Base-by-base conservation (phyloP, 2,329 filamentous ascomycete species). In the Penicillium sp. region DNA sequence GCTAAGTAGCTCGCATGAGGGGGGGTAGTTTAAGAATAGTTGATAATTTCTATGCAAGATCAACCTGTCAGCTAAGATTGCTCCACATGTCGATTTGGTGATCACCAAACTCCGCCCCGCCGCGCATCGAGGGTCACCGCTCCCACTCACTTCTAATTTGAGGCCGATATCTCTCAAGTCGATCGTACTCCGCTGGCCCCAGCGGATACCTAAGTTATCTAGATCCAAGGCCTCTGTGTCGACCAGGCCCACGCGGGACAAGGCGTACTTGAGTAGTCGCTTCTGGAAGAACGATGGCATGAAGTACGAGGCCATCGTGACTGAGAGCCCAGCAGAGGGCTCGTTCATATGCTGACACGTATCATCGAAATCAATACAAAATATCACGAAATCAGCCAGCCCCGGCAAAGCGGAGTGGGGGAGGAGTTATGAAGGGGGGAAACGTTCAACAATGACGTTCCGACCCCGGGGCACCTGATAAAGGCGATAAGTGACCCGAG, bases 101-200 rank as follows among this genome's bases (percentile, higher is more conserved):
- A 48, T 44, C 40, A 48, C 40, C 34, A 51, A 39, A 38, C 43
- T 7, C 36, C 26, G 45, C 36, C 39, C 53, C 50, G 58, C 50
- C 43, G 14, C 47, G 16, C 8, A 38, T 45, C 34, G 51, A 43
- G 27, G 35, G 39, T 36, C 34, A 45, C 43, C 26, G n/a, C 30
- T 36, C 32, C 26, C 8, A 72, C 79, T 64, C 78, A 90, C 91
- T 79, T 90, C 83, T 56, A 92, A 76, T 69, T 87, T 88, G 60
- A 97, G 78, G 2, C 88, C 90, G 54, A 97, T 88, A 80, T 97
- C 88, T 63, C 87, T 85, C 63, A 97, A 86, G 72, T 96, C 92
- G 41, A 97, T 82, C 0, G 89, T 87, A 38, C 88, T 94, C 61
- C 87, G 87, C 71, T 87, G 86, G 32, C 94, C 94, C 74, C 90